A percentile compares a stretch with the other conserved stretches of the same genome.
These are phyloP conservation scores for Lathyrus tuberosus DNA, from an alignment of 306 rosid species.

Conservation along the genomic window DNA sequence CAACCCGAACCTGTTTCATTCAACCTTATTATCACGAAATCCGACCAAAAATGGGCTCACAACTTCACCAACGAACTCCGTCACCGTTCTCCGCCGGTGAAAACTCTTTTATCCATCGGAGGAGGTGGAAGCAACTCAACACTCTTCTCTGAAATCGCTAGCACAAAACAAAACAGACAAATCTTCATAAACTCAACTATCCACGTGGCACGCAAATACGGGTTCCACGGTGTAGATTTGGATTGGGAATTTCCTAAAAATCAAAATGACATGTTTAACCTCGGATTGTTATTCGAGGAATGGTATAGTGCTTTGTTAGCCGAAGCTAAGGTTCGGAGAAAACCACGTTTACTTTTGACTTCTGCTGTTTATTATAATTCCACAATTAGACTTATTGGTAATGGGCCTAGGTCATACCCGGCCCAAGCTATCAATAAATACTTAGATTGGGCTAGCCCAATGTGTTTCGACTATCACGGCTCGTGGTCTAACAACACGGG, in stretches of 20 bases:
- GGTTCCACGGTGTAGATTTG: conserved; percentile 74
- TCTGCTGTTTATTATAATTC: conserved; percentile 67
- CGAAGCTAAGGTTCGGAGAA: conserved; percentile 37
- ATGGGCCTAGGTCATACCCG: conserved; percentile 55
- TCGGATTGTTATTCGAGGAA: conserved; percentile 52
- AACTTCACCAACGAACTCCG: conserved; percentile 52
- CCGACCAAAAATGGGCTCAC: conserved; percentile 41
- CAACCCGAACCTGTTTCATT: conserved; percentile 47
- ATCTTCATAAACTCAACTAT: conserved; percentile 69
- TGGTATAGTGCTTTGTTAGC: conserved; percentile 54
- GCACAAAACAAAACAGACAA: conserved; percentile 35
- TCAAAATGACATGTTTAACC: conserved; percentile 64
- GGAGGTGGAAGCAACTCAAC: conserved; percentile 63
- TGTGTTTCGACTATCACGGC: conserved; percentile 84
- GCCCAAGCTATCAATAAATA: conserved; percentile 43
- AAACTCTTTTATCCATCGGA: conserved; percentile 67
- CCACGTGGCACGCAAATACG: conserved; percentile 57
- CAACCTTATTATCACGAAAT: conserved; percentile 45
- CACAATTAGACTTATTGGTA: conserved; percentile 35
- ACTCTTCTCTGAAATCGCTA: conserved; percentile 57
- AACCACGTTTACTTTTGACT: conserved; percentile 57
- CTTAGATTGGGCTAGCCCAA: conserved; percentile 72
- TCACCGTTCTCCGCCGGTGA: conserved; percentile 47
- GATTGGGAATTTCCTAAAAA: conserved; percentile 80
- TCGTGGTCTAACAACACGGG: conserved; percentile 65